These are phyloP conservation scores for Phytophthora pistaciae DNA, from an alignment of 352 stramenopile genomes.

Conservation along the genomic window DNA sequence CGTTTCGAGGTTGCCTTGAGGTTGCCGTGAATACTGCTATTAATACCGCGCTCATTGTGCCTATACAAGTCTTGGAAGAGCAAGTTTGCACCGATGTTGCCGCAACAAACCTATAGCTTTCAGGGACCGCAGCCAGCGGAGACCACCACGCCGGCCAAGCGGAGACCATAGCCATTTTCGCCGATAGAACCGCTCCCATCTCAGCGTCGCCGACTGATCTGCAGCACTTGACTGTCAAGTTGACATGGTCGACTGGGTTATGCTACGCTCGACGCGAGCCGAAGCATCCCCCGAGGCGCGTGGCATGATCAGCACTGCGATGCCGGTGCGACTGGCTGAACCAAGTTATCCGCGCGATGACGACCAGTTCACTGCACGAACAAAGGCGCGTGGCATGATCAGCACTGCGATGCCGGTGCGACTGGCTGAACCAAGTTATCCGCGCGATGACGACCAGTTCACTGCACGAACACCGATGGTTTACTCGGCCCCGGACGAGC, in stretches of 20 bases:
- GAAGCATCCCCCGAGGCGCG: conserved; percentile 7
- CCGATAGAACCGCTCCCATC: neutral
- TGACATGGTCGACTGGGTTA: conserved; percentile 1
- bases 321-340: conserved; percentile 4
- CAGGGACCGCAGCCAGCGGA: neutral
- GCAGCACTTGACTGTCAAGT: conserved; percentile 4
- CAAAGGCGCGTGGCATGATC: conserved; percentile 24
- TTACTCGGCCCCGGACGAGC: neutral
- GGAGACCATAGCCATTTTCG: neutral
- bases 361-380: conserved; percentile 10
- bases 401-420: conserved; percentile 4
- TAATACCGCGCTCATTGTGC: neutral
- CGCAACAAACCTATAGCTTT: neutral
- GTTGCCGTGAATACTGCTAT: too few species aligned
- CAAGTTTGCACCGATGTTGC: neutral
- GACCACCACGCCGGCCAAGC: neutral
- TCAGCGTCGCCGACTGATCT: conserved; percentile 9
- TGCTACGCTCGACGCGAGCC: conserved; percentile 16
- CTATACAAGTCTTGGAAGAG: neutral
- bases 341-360: conserved; percentile 10
- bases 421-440: conserved; percentile 8
- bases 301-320: conserved; percentile 22
- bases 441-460: conserved; percentile 12
- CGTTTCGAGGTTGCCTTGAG: too few species aligned
- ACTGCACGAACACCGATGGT: conserved; percentile 3